Evolutionary conservation across 768 basidiomycete species (phyloP).

Genomic region (Hebeloma cylindrosporum): DNA sequence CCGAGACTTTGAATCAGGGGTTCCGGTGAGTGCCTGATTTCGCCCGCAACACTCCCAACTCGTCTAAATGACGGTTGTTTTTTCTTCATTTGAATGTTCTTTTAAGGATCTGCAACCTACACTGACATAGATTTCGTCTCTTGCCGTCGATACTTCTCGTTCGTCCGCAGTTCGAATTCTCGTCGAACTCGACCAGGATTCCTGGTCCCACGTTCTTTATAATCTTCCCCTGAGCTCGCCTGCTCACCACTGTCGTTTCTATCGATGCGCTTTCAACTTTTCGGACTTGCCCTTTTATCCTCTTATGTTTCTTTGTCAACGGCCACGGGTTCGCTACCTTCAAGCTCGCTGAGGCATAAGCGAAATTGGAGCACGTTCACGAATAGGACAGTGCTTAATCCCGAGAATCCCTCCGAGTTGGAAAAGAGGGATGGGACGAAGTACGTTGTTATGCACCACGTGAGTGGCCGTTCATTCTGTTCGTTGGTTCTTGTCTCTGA

Average conservation of each 20-base stretch:
- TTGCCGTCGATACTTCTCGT: background rate
- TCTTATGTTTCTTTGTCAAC: constrained; percentile 6
- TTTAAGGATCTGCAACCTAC: constrained; percentile 5
- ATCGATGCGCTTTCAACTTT: constrained; percentile 11
- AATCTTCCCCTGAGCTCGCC: constrained; percentile 10
- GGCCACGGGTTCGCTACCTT: background rate
- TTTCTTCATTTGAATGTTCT: constrained; percentile 15
- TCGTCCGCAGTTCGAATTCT: constrained; percentile 3
- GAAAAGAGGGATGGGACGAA: constrained; percentile 42
- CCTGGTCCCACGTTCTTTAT: constrained; percentile 13
- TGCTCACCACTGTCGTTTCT: constrained; percentile 15
- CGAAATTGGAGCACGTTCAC: constrained; percentile 14
- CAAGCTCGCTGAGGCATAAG: constrained; percentile 10
- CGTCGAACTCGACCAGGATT: constrained; percentile 9
- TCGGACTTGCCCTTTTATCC: constrained; percentile 3
- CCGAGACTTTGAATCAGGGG: constrained; percentile 4
- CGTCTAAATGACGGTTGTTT: too few relatives aligned
- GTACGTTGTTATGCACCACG: constrained; percentile 55
- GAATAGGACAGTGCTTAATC: constrained; percentile 15
- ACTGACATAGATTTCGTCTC: background rate
- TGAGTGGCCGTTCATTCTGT: constrained; percentile 22
- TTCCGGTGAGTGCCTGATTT: constrained; percentile 18
- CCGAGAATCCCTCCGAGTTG: constrained; percentile 28
- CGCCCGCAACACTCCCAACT: too few relatives aligned
- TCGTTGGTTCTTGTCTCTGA: background rate